Percentiles rank a stretch among this genome's conserved stretches.
phyloP scores from a whole-genome alignment of 805 yeast species.

The Metschnikowia arizonensis region DNA sequence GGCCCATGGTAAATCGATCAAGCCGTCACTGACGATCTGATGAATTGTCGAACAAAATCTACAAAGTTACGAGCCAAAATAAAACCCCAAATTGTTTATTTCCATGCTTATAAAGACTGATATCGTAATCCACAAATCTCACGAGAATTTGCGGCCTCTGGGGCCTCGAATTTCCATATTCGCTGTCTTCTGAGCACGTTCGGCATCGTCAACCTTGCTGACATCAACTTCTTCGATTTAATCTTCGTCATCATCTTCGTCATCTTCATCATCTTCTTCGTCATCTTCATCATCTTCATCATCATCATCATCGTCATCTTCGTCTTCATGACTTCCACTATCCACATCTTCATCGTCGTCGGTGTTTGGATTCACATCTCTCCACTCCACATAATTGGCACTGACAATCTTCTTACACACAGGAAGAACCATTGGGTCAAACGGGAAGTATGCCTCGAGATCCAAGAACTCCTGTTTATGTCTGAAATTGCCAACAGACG shows the following conservation, averaged over 20 bases:
- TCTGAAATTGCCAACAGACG: constrained; percentile 40
- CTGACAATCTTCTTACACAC: constrained; percentile 52
- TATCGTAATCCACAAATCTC: constrained; percentile 6
- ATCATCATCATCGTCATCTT: constrained; percentile 18
- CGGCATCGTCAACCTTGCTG: constrained; percentile 6
- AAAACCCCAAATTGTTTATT: constrained; percentile 8
- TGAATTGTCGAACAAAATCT: constrained; percentile 14
- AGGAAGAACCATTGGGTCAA: constrained; percentile 82
- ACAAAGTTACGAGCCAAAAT: constrained; percentile 15
- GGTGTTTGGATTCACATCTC: constrained; percentile 42
- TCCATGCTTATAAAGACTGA: constrained; percentile 14
- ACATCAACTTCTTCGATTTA: constrained; percentile 7
- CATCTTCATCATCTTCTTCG: constrained; percentile 16
- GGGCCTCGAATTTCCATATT: constrained; percentile 13
- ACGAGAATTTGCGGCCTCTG: constrained; percentile 3
- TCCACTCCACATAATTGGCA: constrained; percentile 70
- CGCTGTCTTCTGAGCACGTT: constrained; percentile 9
- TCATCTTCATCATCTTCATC: constrained; percentile 15
- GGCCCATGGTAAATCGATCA: constrained; percentile 14
- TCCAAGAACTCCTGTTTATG: constrained; percentile 81
- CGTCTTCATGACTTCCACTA: constrained; percentile 28
- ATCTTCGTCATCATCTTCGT: constrained; percentile 15
- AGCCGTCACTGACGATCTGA: constrained; percentile 16
- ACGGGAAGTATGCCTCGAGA: constrained; percentile 93
- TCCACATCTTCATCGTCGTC: constrained; percentile 61